Base-by-base conservation (phyloP, 2,329 filamentous ascomycete species). In the Bipolaris oryzae region DNA sequence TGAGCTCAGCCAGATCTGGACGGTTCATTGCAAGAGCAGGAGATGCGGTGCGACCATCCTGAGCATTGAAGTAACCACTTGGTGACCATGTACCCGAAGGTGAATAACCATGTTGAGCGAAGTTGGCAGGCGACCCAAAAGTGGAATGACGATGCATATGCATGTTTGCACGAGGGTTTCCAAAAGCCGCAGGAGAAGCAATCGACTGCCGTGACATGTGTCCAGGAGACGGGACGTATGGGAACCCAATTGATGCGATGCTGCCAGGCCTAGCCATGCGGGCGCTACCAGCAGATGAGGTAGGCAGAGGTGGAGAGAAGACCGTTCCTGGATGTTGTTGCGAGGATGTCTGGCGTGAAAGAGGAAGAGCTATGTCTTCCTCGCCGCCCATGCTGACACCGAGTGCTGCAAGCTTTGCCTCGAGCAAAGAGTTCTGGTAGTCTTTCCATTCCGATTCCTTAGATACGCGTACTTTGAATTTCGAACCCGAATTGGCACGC, bases 371-470 rank as follows among this genome's bases (percentile, higher is more conserved):
- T 50, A 82, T 77, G 58, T 84, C 78, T 10, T 87, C 85, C 49
- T 95, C 91, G 46, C 89, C 87, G 34, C 87, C 90, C 58, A 91
- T 83, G 16, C 87, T 92, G 11, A 98, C 95, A 62, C 95, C 95
- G 53, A 99, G 83, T 48, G 94, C 93, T 59, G 92, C 88, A 50
- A 99, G 82, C 78, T 97, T 99, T 58, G 94, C 92, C 78, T 99
- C 95, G 65, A 91, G 87, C 34, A 98, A 80, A 64, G 89, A 88
- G 52, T 89, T 85, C 56, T 93, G 89, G 75, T 98, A 96, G 23
- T 87, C 82, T 69, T 91, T 89, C 88, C 89, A 91, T 67, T 85
- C 83, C 38, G 88, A 87, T 60, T 89, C 78, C 69, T 91, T 89
- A 1, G 91, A 89, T 57, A 95, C 81, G 21, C 83, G 82, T 34